phyloP scores from a whole-genome alignment of 2,329 filamentous ascomycete species.

The Penicillium expansum region DNA sequence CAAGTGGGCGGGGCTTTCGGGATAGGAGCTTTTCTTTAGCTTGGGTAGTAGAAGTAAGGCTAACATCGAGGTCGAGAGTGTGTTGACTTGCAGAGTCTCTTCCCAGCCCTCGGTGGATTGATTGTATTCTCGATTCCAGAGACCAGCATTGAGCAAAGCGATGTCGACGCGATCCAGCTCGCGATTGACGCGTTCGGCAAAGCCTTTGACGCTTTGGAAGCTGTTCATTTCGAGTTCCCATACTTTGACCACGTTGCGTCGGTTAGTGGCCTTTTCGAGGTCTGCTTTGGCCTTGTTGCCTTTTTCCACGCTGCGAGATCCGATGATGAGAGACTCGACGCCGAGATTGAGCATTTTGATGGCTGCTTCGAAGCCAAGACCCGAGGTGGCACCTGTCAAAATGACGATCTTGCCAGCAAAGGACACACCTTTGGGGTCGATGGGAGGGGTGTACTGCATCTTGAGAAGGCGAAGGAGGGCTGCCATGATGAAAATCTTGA shows the following conservation, averaged over 20 bases:
- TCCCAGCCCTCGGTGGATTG: conserved; percentile 49
- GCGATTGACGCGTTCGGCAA: conserved; percentile 38
- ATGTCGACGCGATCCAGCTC: conserved; percentile 45
- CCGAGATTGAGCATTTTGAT: conserved; percentile 47
- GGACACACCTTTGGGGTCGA: conserved; percentile 36
- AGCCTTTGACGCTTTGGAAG: conserved; percentile 46
- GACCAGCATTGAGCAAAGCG: conserved; percentile 48
- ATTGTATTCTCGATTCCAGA: conserved; percentile 40
- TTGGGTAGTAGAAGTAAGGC: conserved; percentile 53
- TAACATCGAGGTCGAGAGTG: conserved; percentile 56
- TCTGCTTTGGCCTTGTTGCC: conserved; percentile 43
- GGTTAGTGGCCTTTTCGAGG: conserved; percentile 36
- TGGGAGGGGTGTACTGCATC: conserved; percentile 35
- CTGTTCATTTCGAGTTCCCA: conserved; percentile 49
- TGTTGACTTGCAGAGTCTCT: conserved; percentile 57
- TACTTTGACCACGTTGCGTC: conserved; percentile 40
- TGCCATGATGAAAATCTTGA: conserved; percentile 23
- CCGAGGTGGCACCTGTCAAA: conserved; percentile 52
- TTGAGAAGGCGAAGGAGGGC: conserved; percentile 31
- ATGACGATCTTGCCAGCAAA: conserved; percentile 49
- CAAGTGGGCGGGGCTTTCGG: conserved; percentile 39
- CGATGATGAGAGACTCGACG: conserved; percentile 46
- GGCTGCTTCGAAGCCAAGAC: conserved; percentile 52
- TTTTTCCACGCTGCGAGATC: conserved; percentile 44
- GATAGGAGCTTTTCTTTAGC: conserved; percentile 37